Base-by-base conservation (phyloP, 2,329 filamentous ascomycete species). In the Acarospora socialis region DNA sequence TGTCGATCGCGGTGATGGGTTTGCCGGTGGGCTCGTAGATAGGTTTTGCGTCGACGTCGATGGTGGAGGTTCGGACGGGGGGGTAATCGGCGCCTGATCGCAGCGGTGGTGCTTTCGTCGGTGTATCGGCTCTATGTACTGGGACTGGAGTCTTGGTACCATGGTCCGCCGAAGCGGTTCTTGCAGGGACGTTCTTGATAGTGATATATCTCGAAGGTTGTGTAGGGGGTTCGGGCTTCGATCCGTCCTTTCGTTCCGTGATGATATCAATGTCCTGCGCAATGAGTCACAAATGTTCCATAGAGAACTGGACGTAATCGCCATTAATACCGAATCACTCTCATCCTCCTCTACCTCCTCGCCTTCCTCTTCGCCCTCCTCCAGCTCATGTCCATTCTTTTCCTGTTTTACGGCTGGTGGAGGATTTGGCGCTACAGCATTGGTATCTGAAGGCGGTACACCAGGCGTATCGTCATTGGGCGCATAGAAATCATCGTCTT, bases 1-100 rank as follows among this genome's bases (percentile, higher is more conserved):
- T 60, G 41, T 68, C 63, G 32, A 68, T 46, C 28, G 60, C 56
- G 1, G 34, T 41, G 45, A 90, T 80, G 46, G 90, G 86, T 44
- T 92, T 90, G 14, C 75, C 76, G 3, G 68, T 66, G 2, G 60
- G 64, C 12, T 79, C 74, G 53, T 92, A 86, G 2, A 79, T 60
- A 0, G 90, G 87, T 41, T 84, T 81, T 3, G 69, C 78, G 53
- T 92, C 74, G 33, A 94, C 70, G 49, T 95, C 81, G 40, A 95
- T 70, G 29, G 73, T 86, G 8, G 84, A 93, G 36, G 78, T 86
- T 23, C 65, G 68, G 18, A 71, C 55, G 22, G 68, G 78, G 61
- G 54, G 83, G 61, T 53, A 90, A 61, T 44, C 76, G 59, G 71
- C 70, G 30, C 73, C 69, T 39, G 63, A 55, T 55, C 59, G 71